Percentiles rank a stretch among this genome's conserved stretches.
Evolutionary conservation across 2,329 filamentous ascomycete genomes (phyloP).

Genomic region (Capronia epimyces): DNA sequence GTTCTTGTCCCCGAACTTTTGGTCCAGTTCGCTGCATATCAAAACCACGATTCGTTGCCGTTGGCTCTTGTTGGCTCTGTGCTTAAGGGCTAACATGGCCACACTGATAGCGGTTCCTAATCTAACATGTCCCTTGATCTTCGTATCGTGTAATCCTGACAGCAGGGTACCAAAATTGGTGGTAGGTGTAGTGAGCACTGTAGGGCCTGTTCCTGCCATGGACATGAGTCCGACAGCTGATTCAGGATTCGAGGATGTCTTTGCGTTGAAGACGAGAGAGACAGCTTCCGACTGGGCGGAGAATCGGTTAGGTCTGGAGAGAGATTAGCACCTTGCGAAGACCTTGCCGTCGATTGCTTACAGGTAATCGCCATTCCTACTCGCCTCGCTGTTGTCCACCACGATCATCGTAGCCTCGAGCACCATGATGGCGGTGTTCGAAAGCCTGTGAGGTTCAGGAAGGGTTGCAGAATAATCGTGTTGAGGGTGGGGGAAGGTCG

Average conservation of each 20-base stretch:
- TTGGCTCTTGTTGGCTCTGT: slow-evolving; percentile 96
- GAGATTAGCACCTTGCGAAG: not conserved
- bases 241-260: slow-evolving; percentile 92
- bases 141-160: slow-evolving; percentile 84
- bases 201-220: slow-evolving; percentile 96
- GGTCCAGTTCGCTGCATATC: slow-evolving; percentile 75
- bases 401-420: slow-evolving; percentile 98
- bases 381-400: slow-evolving; percentile 98
- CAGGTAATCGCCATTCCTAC: slow-evolving; percentile 88
- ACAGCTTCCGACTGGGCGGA: slow-evolving; percentile 94
- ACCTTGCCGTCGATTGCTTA: slow-evolving; percentile 34
- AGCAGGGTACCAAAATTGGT: slow-evolving; percentile 94
- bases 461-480: not conserved
- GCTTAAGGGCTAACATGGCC: slow-evolving; percentile 85
- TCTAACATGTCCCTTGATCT: slow-evolving; percentile 84
- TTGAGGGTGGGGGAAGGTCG: too few species aligned
- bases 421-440: slow-evolving; percentile 68
- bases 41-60: slow-evolving; percentile 96
- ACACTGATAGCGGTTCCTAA: slow-evolving; percentile 93
- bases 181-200: slow-evolving; percentile 92
- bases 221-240: slow-evolving; percentile 97
- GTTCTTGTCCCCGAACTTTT: slow-evolving; percentile 37
- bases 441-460: not conserved
- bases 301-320: slow-evolving; percentile 76
- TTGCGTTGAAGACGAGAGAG: slow-evolving; percentile 89